Evolutionary conservation across 1,284 basidiomycete species (phyloP).

Genomic region (Puccinia horiana): DNA sequence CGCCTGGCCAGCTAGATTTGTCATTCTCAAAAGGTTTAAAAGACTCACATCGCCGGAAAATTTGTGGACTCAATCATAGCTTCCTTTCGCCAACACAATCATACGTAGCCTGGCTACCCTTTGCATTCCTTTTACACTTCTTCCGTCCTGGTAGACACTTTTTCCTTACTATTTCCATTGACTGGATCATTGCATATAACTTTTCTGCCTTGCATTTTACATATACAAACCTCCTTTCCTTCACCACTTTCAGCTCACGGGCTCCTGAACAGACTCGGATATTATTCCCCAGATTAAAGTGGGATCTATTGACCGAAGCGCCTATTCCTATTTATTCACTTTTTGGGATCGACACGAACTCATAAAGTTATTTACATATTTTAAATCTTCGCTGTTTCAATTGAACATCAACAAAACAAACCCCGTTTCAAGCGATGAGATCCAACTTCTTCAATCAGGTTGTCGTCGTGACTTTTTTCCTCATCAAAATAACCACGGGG

Average conservation of each 20-base stretch:
- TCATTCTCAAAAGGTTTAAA: not conserved
- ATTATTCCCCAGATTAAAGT: not conserved
- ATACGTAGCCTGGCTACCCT: not conserved
- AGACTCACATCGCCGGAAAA: not conserved
- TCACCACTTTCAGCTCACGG: not conserved
- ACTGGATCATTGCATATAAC: not conserved
- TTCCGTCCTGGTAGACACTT: not conserved
- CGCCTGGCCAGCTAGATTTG: not conserved
- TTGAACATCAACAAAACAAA: not conserved
- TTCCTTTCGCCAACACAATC: not conserved
- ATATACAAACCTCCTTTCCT: not conserved
- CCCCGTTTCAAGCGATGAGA: not conserved
- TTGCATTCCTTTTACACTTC: slow-evolving; percentile 7
- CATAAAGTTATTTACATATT: not conserved
- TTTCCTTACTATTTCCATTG: not conserved
- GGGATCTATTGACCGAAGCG: not conserved
- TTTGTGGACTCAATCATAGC: not conserved
- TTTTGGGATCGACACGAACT: too few relatives aligned
- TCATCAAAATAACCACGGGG: not conserved
- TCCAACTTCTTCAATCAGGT: not conserved
- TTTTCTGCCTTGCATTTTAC: not conserved
- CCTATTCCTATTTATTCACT: not conserved
- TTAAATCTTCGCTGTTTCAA: not conserved
- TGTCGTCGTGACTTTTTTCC: not conserved
- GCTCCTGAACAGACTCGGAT: not conserved